These are phyloP conservation scores for Talaromyces wortmannii DNA, from an alignment of 495 filamentous ascomycete species.

Conservation along the genomic window DNA sequence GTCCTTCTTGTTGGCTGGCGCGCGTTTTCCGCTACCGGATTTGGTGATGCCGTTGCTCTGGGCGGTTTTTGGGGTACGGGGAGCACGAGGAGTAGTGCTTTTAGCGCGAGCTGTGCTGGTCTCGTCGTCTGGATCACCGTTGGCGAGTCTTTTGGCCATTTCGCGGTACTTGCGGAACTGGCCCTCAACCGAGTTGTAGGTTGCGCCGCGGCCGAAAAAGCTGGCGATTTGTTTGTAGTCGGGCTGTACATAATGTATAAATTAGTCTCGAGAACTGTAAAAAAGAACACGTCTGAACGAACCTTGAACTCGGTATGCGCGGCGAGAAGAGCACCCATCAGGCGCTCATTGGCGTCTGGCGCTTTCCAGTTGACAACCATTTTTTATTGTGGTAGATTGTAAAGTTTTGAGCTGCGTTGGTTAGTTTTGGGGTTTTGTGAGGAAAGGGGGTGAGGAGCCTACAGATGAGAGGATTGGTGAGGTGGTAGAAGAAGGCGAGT, in stretches of 20 bases:
- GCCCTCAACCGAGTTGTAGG: constrained; percentile 14
- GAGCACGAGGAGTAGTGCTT: too few relatives aligned
- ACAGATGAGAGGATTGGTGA: too few relatives aligned
- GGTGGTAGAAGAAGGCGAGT: too few relatives aligned
- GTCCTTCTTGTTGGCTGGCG: too few relatives aligned
- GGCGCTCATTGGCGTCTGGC: constrained; percentile 16
- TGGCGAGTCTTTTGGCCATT: constrained; percentile 6
- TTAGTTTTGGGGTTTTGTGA: not conserved
- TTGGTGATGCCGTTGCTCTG: too few relatives aligned
- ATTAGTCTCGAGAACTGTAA: not conserved
- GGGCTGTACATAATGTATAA: constrained; percentile 7
- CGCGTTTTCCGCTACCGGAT: too few relatives aligned
- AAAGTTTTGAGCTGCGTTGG: not conserved
- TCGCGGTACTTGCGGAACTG: constrained; percentile 13
- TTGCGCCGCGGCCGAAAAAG: constrained; percentile 16
- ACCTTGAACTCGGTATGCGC: constrained; percentile 17
- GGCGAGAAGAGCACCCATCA: constrained; percentile 24
- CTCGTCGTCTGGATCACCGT: too few relatives aligned
- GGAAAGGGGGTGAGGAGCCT: too few relatives aligned
- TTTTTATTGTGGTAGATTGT: not conserved
- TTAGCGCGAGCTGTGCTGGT: too few relatives aligned
- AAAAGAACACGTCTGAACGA: not conserved
- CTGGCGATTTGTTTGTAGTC: constrained; percentile 14
- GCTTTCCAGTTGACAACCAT: constrained; percentile 33
- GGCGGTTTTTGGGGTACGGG: too few relatives aligned